Evolutionary conservation across 352 stramenopile genomes (phyloP).

Genomic region (Pythium dissimile): DNA sequence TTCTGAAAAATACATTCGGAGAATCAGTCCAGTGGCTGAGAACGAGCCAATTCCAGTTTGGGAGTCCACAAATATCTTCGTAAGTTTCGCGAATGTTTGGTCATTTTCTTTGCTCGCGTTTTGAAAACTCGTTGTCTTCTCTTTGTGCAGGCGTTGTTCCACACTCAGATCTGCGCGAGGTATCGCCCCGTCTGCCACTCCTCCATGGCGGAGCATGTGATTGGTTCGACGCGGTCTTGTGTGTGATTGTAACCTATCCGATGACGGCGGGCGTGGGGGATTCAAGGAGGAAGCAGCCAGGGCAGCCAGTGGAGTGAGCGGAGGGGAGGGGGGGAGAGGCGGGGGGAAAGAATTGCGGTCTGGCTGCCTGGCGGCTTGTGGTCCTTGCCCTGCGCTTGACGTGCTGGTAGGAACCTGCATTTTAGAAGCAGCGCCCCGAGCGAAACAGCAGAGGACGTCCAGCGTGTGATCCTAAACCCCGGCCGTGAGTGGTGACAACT

Average conservation of each 20-base stretch:
- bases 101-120: no score
- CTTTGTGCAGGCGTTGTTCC: no score
- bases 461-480: slow-evolving; percentile 1
- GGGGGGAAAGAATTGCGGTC: slow-evolving; percentile 15
- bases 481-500: slow-evolving; percentile 12
- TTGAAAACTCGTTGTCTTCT: no score
- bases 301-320: background rate
- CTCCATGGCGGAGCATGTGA: background rate
- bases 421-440: slow-evolving; percentile 23
- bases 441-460: slow-evolving; percentile 18
- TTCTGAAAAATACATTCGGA: no score
- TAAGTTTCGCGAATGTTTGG: no score
- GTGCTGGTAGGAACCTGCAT: slow-evolving; percentile 12
- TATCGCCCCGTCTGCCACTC: background rate
- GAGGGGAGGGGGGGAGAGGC: background rate
- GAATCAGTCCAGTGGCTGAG: no score
- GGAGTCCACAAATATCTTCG: no score
- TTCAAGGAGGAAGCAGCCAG: slow-evolving; percentile 7
- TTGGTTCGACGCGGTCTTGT: slow-evolving; percentile 8
- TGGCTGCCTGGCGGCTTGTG: slow-evolving; percentile 8
- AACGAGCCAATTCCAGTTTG: no score
- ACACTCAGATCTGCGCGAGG: background rate
- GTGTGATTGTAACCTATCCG: slow-evolving; percentile 18
- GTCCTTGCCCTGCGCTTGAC: slow-evolving; percentile 7
- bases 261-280: background rate